Evolutionary conservation across 202 grass and related monocot species (phyloP).

Genomic region (Bolboschoenoplectus hybrid): DNA sequence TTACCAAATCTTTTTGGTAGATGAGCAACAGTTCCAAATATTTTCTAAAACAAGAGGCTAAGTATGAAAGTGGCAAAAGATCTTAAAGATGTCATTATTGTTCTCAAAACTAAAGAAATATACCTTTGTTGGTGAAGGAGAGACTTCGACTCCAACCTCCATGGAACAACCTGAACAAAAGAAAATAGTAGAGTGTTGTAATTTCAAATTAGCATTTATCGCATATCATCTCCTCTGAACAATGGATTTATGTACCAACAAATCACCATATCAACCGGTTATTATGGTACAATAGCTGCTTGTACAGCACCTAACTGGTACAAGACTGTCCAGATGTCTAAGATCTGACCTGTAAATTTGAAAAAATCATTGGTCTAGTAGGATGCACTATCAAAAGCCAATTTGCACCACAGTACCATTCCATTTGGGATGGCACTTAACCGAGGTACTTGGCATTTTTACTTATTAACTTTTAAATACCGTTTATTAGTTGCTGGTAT

Average conservation of each 20-base stretch:
- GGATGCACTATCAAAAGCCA: not conserved
- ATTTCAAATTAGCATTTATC: constrained; percentile 26
- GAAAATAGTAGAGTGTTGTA: constrained; percentile 34
- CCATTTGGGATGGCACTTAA: not conserved
- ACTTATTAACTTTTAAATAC: constrained; percentile 43
- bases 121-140: constrained; percentile 54
- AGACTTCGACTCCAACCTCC: constrained; percentile 48
- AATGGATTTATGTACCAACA: constrained; percentile 15
- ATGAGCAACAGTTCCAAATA: not conserved
- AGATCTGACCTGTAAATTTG: constrained; percentile 13
- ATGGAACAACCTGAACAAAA: constrained; percentile 63
- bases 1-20: not conserved
- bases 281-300: not conserved
- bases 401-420: not conserved
- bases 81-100: constrained; percentile 14
- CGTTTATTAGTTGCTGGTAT: constrained; percentile 83
- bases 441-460: constrained; percentile 6
- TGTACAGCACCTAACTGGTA: not conserved
- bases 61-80: not conserved
- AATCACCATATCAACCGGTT: constrained; percentile 8
- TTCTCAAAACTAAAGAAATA: not conserved
- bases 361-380: not conserved
- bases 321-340: not conserved
- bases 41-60: not conserved
- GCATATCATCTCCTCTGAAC: not conserved